phyloP scores from a whole-genome alignment of 106 monocot genomes.

The Dioscorea zingiberensis region DNA sequence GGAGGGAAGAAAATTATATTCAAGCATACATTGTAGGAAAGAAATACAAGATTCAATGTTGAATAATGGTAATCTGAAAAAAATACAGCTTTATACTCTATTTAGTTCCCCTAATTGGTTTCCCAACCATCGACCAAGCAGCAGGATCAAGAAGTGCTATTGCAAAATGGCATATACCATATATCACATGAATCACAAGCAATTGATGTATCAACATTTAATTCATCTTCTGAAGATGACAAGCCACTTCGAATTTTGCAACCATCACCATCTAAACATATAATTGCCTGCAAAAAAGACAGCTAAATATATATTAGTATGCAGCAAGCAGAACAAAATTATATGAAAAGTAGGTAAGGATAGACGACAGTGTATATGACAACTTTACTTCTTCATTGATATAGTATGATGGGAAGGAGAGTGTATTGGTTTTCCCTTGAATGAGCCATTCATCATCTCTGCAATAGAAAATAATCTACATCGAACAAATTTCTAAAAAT shows the following conservation, averaged over 20 bases:
- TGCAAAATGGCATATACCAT: conserved; percentile 33
- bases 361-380: not conserved
- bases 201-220: conserved; percentile 80
- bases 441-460: conserved; percentile 78
- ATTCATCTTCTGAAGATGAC: conserved; percentile 38
- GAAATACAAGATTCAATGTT: too few relatives aligned
- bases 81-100: too few relatives aligned
- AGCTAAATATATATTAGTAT: not conserved
- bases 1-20: too few relatives aligned
- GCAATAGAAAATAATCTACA: conserved; percentile 24
- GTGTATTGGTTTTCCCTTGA: conserved; percentile 62
- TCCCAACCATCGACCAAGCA: too few relatives aligned
- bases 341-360: not conserved
- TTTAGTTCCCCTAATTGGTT: too few relatives aligned
- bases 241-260: conserved; percentile 73
- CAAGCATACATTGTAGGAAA: too few relatives aligned
- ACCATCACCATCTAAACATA: conserved; percentile 77
- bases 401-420: conserved; percentile 93
- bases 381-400: conserved; percentile 95
- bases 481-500: conserved; percentile 4
- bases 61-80: too few relatives aligned
- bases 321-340: not conserved
- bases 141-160: not conserved
- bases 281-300: conserved; percentile 61
- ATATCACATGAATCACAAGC: conserved; percentile 99